These are phyloP conservation scores for Chloris gayana DNA, from an alignment of 176 grass and related monocot genomes.

Conservation along the genomic window DNA sequence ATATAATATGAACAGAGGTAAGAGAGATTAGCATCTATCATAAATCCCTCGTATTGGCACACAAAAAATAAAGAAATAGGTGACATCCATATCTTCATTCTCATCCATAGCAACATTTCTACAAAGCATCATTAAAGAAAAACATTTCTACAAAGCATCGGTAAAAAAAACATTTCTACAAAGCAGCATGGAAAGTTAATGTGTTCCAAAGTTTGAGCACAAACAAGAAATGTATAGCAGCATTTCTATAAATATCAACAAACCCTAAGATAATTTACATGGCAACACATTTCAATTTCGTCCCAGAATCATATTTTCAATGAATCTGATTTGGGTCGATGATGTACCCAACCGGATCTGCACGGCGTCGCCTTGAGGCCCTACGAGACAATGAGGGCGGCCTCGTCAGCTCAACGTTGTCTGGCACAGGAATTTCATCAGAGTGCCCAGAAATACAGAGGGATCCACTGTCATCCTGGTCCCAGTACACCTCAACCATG, in stretches of 20 bases:
- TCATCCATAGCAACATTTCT: background rate
- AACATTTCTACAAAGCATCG: too few relatives aligned
- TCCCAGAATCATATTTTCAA: slow-evolving; percentile 36
- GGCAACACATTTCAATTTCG: background rate
- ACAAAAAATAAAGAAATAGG: too few relatives aligned
- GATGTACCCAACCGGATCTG: slow-evolving; percentile 53
- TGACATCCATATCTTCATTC: too few relatives aligned
- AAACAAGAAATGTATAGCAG: slow-evolving; percentile 13
- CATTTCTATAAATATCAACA: slow-evolving; percentile 28
- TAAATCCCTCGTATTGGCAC: too few relatives aligned
- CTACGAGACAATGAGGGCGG: slow-evolving; percentile 49
- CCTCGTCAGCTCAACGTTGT: slow-evolving; percentile 53
- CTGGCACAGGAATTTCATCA: slow-evolving; percentile 54
- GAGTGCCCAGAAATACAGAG: slow-evolving; percentile 92
- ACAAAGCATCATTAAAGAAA: background rate
- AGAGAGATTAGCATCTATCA: too few relatives aligned
- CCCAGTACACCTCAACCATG: slow-evolving; percentile 97
- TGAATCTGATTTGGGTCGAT: slow-evolving; percentile 61
- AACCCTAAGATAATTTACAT: slow-evolving; percentile 42
- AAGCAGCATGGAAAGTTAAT: background rate
- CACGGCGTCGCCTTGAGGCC: slow-evolving; percentile 28
- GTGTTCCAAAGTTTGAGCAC: slow-evolving; percentile 19
- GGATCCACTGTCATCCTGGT: slow-evolving; percentile 78
- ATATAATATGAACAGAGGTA: too few relatives aligned
- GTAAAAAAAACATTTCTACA: background rate